These are phyloP conservation scores for Kluyveromyces siamensis DNA, from an alignment of 805 yeast species.

Conservation along the genomic window DNA sequence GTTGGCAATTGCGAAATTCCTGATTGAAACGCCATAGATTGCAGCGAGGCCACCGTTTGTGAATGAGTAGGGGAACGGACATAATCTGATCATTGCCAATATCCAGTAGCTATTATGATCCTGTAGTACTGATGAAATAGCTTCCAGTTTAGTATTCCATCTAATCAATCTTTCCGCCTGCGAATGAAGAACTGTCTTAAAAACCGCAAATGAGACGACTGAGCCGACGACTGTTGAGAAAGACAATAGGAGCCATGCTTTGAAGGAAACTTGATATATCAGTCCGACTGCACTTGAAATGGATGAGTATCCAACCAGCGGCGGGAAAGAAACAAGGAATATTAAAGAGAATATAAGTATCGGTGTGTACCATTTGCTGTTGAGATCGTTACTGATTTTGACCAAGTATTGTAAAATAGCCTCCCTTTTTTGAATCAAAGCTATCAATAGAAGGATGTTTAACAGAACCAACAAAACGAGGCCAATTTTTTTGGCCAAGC, in stretches of 20 bases:
- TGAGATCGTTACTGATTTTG: constrained; percentile 38
- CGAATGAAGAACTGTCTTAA: constrained; percentile 47
- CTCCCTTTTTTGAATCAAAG: constrained; percentile 21
- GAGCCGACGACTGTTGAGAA: constrained; percentile 67
- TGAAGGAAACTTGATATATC: constrained; percentile 63
- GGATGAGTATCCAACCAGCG: constrained; percentile 73
- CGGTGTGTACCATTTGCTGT: constrained; percentile 32
- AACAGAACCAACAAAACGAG: constrained; percentile 9
- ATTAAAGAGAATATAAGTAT: constrained; percentile 43
- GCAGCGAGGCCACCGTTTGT: constrained; percentile 91
- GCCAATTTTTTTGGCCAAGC: constrained; percentile 17
- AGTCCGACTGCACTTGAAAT: constrained; percentile 64
- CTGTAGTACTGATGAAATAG: constrained; percentile 63
- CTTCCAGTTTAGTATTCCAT: constrained; percentile 56
- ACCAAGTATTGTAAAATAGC: constrained; percentile 29
- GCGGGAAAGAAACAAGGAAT: constrained; percentile 78
- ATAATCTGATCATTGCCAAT: constrained; percentile 63
- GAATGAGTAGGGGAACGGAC: constrained; percentile 89
- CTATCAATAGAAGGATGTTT: constrained; percentile 10
- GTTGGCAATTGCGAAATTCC: constrained; percentile 62
- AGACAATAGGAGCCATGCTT: constrained; percentile 74
- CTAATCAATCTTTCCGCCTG: constrained; percentile 55
- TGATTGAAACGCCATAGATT: constrained; percentile 60
- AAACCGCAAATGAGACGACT: constrained; percentile 58
- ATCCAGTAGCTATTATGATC: constrained; percentile 62